Evolutionary conservation across 1,139 yeast genomes (phyloP).

Genomic region (Yamadazyma kanchanaburiensis): DNA sequence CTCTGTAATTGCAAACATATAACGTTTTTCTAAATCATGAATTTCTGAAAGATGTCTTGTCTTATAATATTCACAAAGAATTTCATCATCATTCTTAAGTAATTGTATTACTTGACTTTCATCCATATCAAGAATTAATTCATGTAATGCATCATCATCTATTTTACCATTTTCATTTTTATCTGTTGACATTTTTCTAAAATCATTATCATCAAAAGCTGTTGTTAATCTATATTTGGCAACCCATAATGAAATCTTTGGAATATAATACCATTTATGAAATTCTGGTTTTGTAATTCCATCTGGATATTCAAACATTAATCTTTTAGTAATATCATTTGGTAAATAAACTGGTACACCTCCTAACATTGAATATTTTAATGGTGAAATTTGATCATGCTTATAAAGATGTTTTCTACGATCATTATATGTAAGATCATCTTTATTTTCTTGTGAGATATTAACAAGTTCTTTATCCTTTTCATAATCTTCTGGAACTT

Average conservation of each 20-base stretch:
- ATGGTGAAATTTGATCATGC: constrained; percentile 33
- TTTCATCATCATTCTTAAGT: constrained; percentile 22
- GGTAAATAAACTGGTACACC: constrained; percentile 29
- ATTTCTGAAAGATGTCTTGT: constrained; percentile 26
- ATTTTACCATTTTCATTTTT: constrained; percentile 7
- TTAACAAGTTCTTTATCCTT: constrained; percentile 10
- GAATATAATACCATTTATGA: constrained; percentile 27
- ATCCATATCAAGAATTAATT: constrained; percentile 17
- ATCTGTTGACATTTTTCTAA: constrained; percentile 7
- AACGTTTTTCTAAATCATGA: constrained; percentile 25
- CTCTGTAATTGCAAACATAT: constrained; percentile 13
- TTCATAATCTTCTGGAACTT: constrained; percentile 14
- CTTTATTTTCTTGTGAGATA: constrained; percentile 11
- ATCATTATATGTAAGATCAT: constrained; percentile 27
- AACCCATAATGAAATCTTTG: constrained; percentile 28
- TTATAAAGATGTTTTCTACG: constrained; percentile 34
- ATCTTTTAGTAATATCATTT: constrained; percentile 19
- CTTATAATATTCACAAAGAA: constrained; percentile 29
- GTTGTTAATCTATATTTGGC: constrained; percentile 14
- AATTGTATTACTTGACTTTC: constrained; percentile 18
- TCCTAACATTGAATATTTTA: constrained; percentile 24
- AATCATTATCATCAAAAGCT: constrained; percentile 21
- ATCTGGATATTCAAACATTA: constrained; percentile 22
- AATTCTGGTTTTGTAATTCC: constrained; percentile 21
- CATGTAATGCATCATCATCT: constrained; percentile 17